These are phyloP conservation scores for Setaria italica DNA, from an alignment of 202 grass and related monocot species.

Conservation along the genomic window DNA sequence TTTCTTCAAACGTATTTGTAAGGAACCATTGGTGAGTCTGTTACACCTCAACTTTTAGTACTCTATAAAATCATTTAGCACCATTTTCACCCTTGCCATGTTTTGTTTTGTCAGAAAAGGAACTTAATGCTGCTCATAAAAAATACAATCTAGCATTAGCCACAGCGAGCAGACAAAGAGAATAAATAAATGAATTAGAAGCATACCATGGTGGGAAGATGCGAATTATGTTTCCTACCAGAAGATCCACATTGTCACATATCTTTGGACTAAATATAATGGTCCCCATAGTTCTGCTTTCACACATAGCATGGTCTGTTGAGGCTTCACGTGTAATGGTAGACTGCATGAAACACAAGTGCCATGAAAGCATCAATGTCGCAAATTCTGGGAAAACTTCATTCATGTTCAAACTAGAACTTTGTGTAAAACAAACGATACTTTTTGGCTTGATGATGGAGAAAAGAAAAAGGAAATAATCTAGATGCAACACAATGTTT, in stretches of 20 bases:
- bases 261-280: conserved; percentile 82
- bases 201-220: conserved; percentile 79
- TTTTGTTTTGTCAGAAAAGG: neutral
- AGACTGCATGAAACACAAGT: conserved; percentile 53
- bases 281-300: conserved; percentile 48
- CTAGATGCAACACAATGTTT: neutral
- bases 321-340: conserved; percentile 27
- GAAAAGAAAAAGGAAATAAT: conserved; percentile 5
- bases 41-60: neutral
- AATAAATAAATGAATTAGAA: conserved; percentile 29
- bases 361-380: conserved; percentile 29
- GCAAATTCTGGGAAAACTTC: conserved; percentile 22
- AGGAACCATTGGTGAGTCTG: neutral
- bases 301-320: conserved; percentile 46
- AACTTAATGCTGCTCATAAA: neutral
- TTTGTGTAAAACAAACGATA: neutral
- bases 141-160: conserved; percentile 6
- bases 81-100: conserved; percentile 7
- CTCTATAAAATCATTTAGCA: conserved; percentile 1
- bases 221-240: conserved; percentile 63
- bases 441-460: neutral
- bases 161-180: conserved; percentile 12
- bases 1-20: neutral
- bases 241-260: conserved; percentile 69
- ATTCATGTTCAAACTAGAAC: conserved; percentile 14